Evolutionary conservation across 164 flowering plant species (phyloP), one percentile per base, ranked within the genome.

Genomic region (Euptelea pleiosperma): DNA sequence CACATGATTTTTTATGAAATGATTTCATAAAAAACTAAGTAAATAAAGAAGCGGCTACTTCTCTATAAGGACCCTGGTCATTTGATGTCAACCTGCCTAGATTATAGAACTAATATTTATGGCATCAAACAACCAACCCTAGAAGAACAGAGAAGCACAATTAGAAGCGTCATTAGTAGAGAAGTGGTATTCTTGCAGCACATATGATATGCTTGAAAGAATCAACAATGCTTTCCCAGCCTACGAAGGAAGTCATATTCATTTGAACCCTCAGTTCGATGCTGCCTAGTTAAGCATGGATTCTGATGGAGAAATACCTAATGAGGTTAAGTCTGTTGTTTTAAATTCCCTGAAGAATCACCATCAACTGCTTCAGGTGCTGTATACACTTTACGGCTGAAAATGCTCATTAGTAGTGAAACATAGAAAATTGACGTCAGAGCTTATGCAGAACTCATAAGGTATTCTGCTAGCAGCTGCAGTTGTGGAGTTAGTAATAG

Each of bases 381-480:
- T 29, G 55, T 82, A 15, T 83, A 89, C 72, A 81, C 95, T 11
- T 70, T 69, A 66, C 69, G 93, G 57, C 60, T 94, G 73, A 85
- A 82, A 68, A 70, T 83, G 57, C 40, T 84, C 43, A 77, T 94
- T 47, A 71, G 77, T 34, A 81, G 82, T 70, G 97, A 94, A 76
- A 82, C 77, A 24, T 97, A 89, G 69, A 85, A 84, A 75, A 78
- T 86, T 78, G 97, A 94, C 69, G 82, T 83, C 57, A 82, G 85
- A 76, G 93, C 90, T 65, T 97, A 94, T 79, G 93, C 99, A 51
- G 97, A 91, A 79, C 76, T 80, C 43, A 73, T 94, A 55, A 91
- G 99, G 99, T 94, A 52, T 16, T 21, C 88, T 91, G 79, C 81
- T 78, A 60, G 78, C 77, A 75, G 80, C 85, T 77, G 80, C 81